Base-by-base conservation (phyloP, 2,329 filamentous ascomycete genomes). In the Penicillium griseofulvum region DNA sequence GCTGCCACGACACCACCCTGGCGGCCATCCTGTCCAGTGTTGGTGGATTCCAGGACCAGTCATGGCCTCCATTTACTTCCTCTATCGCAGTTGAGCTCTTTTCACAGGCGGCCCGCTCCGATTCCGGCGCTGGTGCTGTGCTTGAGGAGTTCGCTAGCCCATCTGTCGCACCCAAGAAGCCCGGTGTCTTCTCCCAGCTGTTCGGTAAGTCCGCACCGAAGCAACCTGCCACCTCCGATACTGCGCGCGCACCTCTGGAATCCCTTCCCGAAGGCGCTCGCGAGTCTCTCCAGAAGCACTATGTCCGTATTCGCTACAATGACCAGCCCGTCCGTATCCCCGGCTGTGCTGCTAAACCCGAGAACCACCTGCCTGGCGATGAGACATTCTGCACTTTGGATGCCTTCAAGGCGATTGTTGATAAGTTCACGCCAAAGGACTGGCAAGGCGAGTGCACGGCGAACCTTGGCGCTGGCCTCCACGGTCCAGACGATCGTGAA, bases 51-150 rank as follows among this genome's bases (percentile, higher is more conserved):
- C 80, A 89, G 39, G 77, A 78, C 19, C 83, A 83, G 45, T 81
- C 82, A 34, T 99, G 94, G 94, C 94, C 94, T 0, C 92, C 91
- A 0, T 99, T 93, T 68, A 97, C 93, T 0, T 93, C 89, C 64
- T 91, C 95, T 66, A 82, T 99, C 61, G 92, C 94, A 31, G 80
- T 99, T 52, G 94, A 99, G 74, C 81, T 97, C 58, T 97, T 97
- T 78, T 85, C 83, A 38, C 81, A 83, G 62, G 70, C 75, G 38
- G 65, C 71, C 42, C 52, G 36, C 11, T 64, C 47, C 19, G 54
- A 22, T 38, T 45, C 50, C 19, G 44, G 64, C 34, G 56, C 56
- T 38, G 64, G 63, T 17, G 39, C 59, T 28, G 54, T 62, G 54
- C 64, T 68, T 37, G 59, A 65, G 50, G 63, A 72, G 43, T 57